Evolutionary conservation across 1,284 basidiomycete species (phyloP), one percentile per base, ranked within the genome.

Genomic region (Apiotrichum gamsii): DNA sequence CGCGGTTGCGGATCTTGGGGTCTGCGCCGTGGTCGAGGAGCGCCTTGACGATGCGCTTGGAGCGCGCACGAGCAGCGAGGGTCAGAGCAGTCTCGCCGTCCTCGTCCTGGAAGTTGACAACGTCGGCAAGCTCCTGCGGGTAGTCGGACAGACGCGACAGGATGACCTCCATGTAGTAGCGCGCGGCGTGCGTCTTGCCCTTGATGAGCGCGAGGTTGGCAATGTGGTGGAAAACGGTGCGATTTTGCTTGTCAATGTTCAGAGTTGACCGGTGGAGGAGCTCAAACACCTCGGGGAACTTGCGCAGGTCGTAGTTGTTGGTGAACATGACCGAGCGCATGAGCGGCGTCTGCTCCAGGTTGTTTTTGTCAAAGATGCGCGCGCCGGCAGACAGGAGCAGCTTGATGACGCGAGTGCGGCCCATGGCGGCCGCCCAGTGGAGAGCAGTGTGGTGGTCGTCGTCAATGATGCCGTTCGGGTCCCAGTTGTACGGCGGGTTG

Each of bases 261-360:
- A 99, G 84, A 1, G 94, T 97, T 19, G 91, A 95, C 15, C 91
- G 85, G 66, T 98, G 94, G 20, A 99, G 75, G 8, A 97, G 81
- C 69, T 98, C 94, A 72, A 96, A 98, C 18, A 99, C 77, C 69
- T 98, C 94, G 3, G 91, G 90, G 64, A 99, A 99, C 72, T 98
- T 99, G 62, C 95, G 88, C 45, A 98, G 85, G 72, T 99, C 95
- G 69, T 98, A 98, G 72, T 98, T 99, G 75, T 99, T 99, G 51
- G 90, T 90, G 71, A 98, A 99, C 95, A 98, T 98, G 64, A 97
- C 95, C 57, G 85, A 87, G 19, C 95, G 87, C 95, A 99, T 99
- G 45, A 99, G 76, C 0, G 95, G 87, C 10, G 95, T 98, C 72
- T 98, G 95, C 21, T 95, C 95, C 20, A 90, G 83, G 68, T 87